Percentiles rank a stretch among this genome's conserved stretches.
Evolutionary conservation across 192 early-diverging fungal genomes (phyloP).

Genomic region (Kickxella alabastrina): DNA sequence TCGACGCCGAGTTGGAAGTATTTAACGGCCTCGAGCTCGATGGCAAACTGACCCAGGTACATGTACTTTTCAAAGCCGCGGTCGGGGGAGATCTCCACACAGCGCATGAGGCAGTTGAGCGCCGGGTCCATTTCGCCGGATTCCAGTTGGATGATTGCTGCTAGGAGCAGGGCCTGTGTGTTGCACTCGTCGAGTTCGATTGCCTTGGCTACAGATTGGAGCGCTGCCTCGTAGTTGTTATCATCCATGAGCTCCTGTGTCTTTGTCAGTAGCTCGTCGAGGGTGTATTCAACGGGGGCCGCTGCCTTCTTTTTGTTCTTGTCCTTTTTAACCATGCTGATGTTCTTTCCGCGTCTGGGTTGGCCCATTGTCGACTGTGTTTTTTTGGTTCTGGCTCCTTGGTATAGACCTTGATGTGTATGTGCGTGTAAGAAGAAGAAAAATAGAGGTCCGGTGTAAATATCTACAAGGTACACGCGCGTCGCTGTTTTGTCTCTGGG

Average conservation of each 20-base stretch:
- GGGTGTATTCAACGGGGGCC: slow-evolving; percentile 44
- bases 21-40: slow-evolving; percentile 61
- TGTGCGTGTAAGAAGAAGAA: not conserved
- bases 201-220: slow-evolving; percentile 65
- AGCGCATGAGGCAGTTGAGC: slow-evolving; percentile 52
- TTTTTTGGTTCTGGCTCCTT: no score
- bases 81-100: slow-evolving; percentile 64
- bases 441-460: no score
- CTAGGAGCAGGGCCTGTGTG: slow-evolving; percentile 59
- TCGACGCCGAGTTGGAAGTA: slow-evolving; percentile 72
- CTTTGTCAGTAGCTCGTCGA: slow-evolving; percentile 59
- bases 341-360: slow-evolving; percentile 9
- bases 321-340: slow-evolving; percentile 2
- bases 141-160: slow-evolving; percentile 77
- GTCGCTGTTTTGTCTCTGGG: no score
- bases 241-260: slow-evolving; percentile 68
- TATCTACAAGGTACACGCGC: slow-evolving; percentile 4
- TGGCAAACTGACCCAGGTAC: slow-evolving; percentile 77
- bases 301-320: not conserved
- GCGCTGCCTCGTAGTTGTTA: slow-evolving; percentile 70
- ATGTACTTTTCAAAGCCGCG: slow-evolving; percentile 76
- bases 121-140: slow-evolving; percentile 63
- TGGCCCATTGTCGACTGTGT: not conserved
- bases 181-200: slow-evolving; percentile 59
- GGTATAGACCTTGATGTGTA: not conserved